A percentile compares a stretch with the other conserved stretches of the same genome.
Evolutionary conservation across 140 eudicot genomes (phyloP).

Genomic region (Oenanthe javanica): DNA sequence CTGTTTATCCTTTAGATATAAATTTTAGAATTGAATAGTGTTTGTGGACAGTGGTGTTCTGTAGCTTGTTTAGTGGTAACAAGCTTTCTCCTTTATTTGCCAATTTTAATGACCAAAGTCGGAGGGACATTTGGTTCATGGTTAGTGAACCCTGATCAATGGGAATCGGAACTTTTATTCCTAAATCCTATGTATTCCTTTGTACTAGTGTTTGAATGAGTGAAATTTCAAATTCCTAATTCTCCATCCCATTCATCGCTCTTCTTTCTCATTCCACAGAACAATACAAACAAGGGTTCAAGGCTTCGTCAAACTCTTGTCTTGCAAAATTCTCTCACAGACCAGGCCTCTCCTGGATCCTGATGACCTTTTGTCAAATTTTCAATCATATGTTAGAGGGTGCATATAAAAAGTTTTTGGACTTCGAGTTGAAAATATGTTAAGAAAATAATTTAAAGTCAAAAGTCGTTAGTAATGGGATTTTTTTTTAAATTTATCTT

Average conservation of each 20-base stretch:
- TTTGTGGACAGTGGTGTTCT: neutral
- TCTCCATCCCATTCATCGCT: too few relatives aligned
- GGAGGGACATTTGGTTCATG: neutral
- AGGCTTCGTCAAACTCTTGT: too few relatives aligned
- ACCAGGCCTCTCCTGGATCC: neutral
- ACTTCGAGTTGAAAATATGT: too few relatives aligned
- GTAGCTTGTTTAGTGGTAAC: neutral
- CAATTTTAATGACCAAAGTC: neutral
- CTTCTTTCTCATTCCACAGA: neutral
- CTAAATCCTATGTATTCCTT: neutral
- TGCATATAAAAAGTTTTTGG: too few relatives aligned
- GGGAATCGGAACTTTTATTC: neutral
- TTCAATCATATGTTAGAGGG: too few relatives aligned
- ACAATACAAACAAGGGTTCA: too few relatives aligned
- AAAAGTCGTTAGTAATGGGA: too few relatives aligned
- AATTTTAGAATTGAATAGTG: neutral
- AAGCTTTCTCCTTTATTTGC: neutral
- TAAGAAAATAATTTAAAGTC: too few relatives aligned
- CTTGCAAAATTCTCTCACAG: too few relatives aligned
- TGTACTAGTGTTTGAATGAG: neutral
- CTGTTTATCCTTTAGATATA: neutral
- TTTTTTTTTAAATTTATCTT: too few relatives aligned
- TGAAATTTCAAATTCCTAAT: neutral
- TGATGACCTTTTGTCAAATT: neutral
- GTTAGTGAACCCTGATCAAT: neutral